Base-by-base conservation (phyloP, 768 basidiomycete genomes). In the Tremella fuciformis region DNA sequence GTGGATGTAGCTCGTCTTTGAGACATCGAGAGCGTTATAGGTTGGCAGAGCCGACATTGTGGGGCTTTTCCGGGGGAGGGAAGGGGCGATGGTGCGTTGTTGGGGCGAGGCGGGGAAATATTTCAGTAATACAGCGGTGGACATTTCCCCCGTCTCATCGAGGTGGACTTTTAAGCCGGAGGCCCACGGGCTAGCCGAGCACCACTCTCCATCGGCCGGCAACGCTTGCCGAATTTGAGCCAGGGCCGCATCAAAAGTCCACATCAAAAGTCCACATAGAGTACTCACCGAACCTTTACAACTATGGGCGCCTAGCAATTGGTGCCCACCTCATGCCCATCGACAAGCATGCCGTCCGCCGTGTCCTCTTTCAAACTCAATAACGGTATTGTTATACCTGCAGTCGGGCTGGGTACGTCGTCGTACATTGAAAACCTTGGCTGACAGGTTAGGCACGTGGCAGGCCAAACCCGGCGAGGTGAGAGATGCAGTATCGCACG, bases 401-500 rank as follows among this genome's bases (percentile, higher is more conserved):
- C 86, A 76, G 84, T 91, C 66, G 90, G 90, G 40, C 81, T 90
- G 38, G 90, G 89, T 4, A 88, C 56, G 64, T 65, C 22, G 3
- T 37, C 29, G 29, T 11, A 4, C 29, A 11, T 11, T 34, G 6
- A 11, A 4, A 34, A 34, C 4, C 29, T 34, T 11, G 11, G 29
- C 29, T 34, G 29, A 34, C 6, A 11, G 40, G 13, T 13, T 21
- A 58, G 57, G 64, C 19, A 89, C 88, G 16, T 91, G 88, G 88
- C 80, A 85, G 56, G 86, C 88, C 7, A 80, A 85, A 70, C 85
- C 85, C 8, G 80, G 84, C 24, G 87, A 91, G 72, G 89, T 90
- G 40, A 56, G 61, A 49, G 48, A 63, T 1, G 76, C 75, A 15
- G 74, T 77, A n/a, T 61, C 67, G 11, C 58, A 59, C 65, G 89